Conservation (phyloP, 2,329 filamentous ascomycete species). For the Pezicula rhizophila region DNA sequence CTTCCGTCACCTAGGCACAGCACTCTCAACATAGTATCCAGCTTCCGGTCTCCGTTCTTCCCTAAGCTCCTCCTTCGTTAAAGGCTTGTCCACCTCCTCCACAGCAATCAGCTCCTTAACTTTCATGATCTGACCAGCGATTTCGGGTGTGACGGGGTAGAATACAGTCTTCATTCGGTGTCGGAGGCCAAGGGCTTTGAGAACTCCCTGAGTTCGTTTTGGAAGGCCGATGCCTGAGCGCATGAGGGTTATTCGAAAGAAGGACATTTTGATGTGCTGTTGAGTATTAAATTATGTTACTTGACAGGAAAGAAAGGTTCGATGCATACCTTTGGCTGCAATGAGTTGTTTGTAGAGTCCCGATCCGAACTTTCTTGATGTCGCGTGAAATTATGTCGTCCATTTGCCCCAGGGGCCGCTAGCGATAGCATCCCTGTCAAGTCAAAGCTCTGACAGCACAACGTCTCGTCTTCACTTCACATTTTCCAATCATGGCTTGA, state of each 20-base stretch:
- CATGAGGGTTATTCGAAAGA: constrained; percentile 68
- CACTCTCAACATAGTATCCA: constrained; percentile 61
- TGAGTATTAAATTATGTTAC: background rate
- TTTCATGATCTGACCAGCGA: constrained; percentile 69
- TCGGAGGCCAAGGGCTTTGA: constrained; percentile 64
- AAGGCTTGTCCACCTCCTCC: constrained; percentile 53
- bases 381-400: background rate
- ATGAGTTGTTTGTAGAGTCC: background rate
- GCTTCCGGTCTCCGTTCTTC: constrained; percentile 57
- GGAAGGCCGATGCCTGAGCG: constrained; percentile 69
- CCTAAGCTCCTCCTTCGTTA: constrained; percentile 56
- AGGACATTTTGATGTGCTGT: constrained; percentile 41
- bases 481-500: constrained; percentile 16
- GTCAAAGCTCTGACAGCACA: background rate
- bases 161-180: constrained; percentile 70
- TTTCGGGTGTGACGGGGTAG: constrained; percentile 59
- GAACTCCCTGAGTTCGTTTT: constrained; percentile 55
- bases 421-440: background rate
- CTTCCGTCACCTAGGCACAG: constrained; percentile 15
- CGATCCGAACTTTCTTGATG: background rate
- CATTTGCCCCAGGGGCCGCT: background rate
- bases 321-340: constrained; percentile 7
- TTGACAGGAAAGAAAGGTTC: background rate
- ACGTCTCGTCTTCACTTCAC: background rate
- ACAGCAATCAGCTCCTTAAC: constrained; percentile 70